Conservation (phyloP, 163 green algal genomes). For the Volvox carteri region DNA sequence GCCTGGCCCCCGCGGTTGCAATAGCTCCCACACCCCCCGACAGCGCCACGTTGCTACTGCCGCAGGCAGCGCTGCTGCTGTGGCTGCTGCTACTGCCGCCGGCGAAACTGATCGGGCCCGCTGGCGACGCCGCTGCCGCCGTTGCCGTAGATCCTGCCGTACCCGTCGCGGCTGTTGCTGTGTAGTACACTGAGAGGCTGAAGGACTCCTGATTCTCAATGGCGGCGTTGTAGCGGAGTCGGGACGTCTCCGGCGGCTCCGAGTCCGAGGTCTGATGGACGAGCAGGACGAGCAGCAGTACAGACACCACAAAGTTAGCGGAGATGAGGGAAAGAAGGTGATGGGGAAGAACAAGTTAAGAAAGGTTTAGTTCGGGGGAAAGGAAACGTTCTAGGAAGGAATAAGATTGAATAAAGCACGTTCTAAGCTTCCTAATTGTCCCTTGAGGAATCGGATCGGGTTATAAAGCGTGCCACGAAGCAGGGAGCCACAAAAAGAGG, state of each 20-base stretch:
- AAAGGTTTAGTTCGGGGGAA: not conserved
- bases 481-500: no score
- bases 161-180: not conserved
- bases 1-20: not conserved
- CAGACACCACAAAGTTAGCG: no score
- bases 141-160: no score
- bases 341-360: not conserved
- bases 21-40: not conserved
- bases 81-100: not conserved
- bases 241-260: slow-evolving; percentile 26
- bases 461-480: no score
- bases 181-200: slow-evolving; percentile 56
- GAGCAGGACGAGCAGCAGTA: no score
- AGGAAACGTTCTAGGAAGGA: no score
- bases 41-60: not conserved
- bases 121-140: not conserved
- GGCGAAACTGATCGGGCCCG: not conserved
- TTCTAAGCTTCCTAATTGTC: no score
- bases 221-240: slow-evolving; percentile 10
- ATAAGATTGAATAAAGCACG: no score
- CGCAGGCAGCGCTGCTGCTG: not conserved
- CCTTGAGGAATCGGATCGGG: no score
- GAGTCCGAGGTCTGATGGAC: slow-evolving; percentile 26
- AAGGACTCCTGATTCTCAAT: slow-evolving; percentile 59
- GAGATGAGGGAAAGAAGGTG: not conserved